Conservation (phyloP, 805 yeast genomes). For the Wickerhamomyces silvicola region DNA sequence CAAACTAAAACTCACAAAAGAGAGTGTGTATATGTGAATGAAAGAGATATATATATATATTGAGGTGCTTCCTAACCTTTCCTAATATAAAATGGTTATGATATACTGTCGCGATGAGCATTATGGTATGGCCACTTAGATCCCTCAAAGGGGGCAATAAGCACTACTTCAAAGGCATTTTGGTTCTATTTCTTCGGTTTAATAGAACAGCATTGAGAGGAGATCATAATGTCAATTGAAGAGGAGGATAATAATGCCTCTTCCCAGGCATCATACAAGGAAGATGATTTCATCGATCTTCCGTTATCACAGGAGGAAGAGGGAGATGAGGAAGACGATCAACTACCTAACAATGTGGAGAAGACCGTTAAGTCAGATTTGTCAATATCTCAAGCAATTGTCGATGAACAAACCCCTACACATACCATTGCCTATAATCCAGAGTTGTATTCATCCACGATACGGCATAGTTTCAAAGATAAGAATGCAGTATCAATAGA, state of each 20-base stretch:
- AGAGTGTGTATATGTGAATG: too few species aligned
- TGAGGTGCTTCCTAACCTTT: too few species aligned
- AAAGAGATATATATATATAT: too few species aligned
- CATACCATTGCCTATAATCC: slow-evolving; percentile 23
- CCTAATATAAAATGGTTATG: too few species aligned
- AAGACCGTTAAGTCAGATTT: slow-evolving; percentile 9
- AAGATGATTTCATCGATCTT: slow-evolving; percentile 22
- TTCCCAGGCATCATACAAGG: slow-evolving; percentile 8
- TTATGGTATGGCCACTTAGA: too few species aligned
- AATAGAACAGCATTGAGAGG: too few species aligned
- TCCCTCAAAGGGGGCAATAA: too few species aligned
- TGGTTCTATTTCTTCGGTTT: too few species aligned
- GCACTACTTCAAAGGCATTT: too few species aligned
- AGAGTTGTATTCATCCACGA: slow-evolving; percentile 17
- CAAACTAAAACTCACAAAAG: too few species aligned
- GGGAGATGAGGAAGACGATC: slow-evolving; percentile 11
- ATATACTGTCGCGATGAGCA: too few species aligned
- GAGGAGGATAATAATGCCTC: slow-evolving; percentile 23
- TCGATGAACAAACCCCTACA: neutral
- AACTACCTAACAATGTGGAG: neutral
- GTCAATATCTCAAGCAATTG: neutral
- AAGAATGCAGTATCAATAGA: slow-evolving; percentile 24
- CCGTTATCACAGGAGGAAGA: slow-evolving; percentile 18
- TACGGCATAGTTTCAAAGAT: slow-evolving; percentile 15
- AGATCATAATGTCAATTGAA: slow-evolving; percentile 13